Evolutionary conservation across 345 rosid genomes (phyloP), one percentile per base, ranked within the genome.

Genomic region (Camelina hispida): DNA sequence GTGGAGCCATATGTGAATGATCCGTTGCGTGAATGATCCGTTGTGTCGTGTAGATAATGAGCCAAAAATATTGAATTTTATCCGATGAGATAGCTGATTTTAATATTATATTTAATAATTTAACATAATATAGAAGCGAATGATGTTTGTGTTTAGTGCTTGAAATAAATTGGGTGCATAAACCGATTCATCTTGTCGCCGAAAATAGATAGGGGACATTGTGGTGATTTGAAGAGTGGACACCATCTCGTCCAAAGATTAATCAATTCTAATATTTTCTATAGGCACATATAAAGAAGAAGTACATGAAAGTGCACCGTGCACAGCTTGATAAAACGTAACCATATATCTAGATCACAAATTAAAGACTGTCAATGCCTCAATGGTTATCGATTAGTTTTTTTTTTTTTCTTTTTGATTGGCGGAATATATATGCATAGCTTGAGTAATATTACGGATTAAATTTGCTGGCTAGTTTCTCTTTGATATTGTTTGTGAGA

Each of bases 191-290:
- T 47, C 56, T 17, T 72, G 77, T 78, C 69, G 52, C 56, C 12
- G 59, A 52, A 30, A 48, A 40, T 50, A 38, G 59, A 66, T 66
- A 78, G 60, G 73, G 69, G 18, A 67, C 69, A 67, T 67, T 44
- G 46, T 72, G 64, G 73, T 67, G 69, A 56, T 43, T 60, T 78
- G 51, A 67, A 72, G 78, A 78, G 73, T 78, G 81, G 81, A 72
- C 69, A 78, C 73, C 69, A 72, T 78, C 50, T 72, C 57, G n/a
- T 59, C 57, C 55, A 59, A 71, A 77, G 20, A 40, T 52, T 72
- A 51, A 38, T 67, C 47, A 42, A 50, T 40, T 50, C 3, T 15
- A 50, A 16, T 37, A 56, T 11, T 28, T 74, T 74, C 50, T 37
- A n/a, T 47, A 34, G 15, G 16, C 47, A 50, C 25, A 58, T 38